phyloP scores from a whole-genome alignment of 2,329 filamentous ascomycete species.

The Scytalidium lignicola region DNA sequence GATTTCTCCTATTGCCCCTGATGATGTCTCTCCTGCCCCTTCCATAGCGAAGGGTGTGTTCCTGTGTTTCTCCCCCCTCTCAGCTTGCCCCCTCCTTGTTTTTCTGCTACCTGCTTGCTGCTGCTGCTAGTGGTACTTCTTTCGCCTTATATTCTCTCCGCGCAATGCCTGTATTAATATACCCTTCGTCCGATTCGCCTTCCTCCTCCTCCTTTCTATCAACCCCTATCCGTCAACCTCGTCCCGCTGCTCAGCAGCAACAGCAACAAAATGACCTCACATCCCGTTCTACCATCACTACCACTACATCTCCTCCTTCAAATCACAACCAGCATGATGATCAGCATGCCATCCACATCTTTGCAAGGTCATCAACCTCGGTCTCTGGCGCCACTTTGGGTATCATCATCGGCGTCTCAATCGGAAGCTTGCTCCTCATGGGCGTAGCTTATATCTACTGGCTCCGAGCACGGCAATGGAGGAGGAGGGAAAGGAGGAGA shows the following conservation, averaged over 20 bases:
- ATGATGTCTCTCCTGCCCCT: no score
- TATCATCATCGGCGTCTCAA: conserved; percentile 13
- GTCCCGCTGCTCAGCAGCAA: neutral
- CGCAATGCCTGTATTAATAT: neutral
- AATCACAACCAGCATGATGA: neutral
- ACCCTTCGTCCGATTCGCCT: neutral
- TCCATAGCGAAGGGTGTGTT: no score
- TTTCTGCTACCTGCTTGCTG: neutral
- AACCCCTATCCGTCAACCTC: neutral
- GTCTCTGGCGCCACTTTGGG: conserved; percentile 10
- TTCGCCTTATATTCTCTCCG: neutral
- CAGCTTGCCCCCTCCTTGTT: neutral
- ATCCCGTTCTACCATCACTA: neutral
- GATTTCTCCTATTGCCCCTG: no score
- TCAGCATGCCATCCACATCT: neutral
- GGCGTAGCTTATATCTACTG: conserved; percentile 16
- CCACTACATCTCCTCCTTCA: neutral
- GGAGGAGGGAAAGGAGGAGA: conserved; percentile 1
- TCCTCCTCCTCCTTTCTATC: neutral
- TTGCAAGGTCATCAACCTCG: neutral
- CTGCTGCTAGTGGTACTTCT: neutral
- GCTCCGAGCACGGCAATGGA: conserved; percentile 9
- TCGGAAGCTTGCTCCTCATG: conserved; percentile 6
- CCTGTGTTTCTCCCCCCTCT: no score
- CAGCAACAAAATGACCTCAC: neutral